phyloP scores from a whole-genome alignment of 495 filamentous ascomycete genomes.

The Penicillium canariense region DNA sequence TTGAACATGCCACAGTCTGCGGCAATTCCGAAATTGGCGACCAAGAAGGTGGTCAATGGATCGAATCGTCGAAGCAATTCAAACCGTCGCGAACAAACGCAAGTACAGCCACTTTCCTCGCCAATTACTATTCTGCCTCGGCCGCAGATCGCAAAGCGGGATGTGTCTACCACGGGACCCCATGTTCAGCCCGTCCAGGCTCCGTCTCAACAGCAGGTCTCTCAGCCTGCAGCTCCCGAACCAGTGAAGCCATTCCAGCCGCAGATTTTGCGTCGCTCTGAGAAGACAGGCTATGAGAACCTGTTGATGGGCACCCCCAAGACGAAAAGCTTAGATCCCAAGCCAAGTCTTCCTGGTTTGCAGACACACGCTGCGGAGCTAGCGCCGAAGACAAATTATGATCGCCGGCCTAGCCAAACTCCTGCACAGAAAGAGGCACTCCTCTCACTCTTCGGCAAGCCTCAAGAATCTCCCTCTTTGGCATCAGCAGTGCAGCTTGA shows the following conservation, averaged over 20 bases:
- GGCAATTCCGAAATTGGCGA: slow-evolving; percentile 26
- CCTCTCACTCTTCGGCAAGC: slow-evolving; percentile 70
- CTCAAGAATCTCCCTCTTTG: slow-evolving; percentile 29
- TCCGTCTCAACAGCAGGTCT: slow-evolving; percentile 8
- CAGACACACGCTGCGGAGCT: slow-evolving; percentile 4
- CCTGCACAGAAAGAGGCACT: slow-evolving; percentile 65
- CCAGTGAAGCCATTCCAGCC: slow-evolving; percentile 54
- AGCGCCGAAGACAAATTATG: slow-evolving; percentile 20
- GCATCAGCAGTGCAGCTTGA: slow-evolving; percentile 23
- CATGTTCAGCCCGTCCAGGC: slow-evolving; percentile 17
- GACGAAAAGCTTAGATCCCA: slow-evolving; percentile 10
- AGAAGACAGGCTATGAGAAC: slow-evolving; percentile 31
- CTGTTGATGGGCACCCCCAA: slow-evolving; percentile 15
- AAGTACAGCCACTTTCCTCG: slow-evolving; percentile 30
- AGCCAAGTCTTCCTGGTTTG: slow-evolving; percentile 12
- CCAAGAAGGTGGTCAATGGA: slow-evolving; percentile 21
- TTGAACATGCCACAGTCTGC: slow-evolving; percentile 51
- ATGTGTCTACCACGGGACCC: slow-evolving; percentile 21
- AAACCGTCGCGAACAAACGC: slow-evolving; percentile 17
- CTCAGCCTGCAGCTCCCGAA: slow-evolving; percentile 23
- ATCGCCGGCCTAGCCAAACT: slow-evolving; percentile 48
- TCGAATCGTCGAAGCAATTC: slow-evolving; percentile 24
- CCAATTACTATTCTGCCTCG: slow-evolving; percentile 46
- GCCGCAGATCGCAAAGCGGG: slow-evolving; percentile 37
- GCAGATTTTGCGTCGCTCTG: slow-evolving; percentile 57